Base-by-base conservation (phyloP, 2,329 filamentous ascomycete species). In the Penicillium concentricum region DNA sequence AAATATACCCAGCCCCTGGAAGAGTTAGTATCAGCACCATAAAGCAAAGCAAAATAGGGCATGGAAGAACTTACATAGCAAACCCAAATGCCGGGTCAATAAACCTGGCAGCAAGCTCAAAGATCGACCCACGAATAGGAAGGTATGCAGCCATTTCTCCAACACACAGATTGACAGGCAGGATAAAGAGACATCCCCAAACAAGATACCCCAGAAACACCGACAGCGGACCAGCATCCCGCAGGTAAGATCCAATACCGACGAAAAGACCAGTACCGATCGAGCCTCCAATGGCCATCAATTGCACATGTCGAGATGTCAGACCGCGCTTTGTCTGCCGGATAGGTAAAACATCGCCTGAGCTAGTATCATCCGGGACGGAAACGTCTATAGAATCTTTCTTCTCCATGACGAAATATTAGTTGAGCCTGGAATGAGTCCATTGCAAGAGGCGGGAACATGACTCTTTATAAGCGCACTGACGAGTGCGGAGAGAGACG, bases 101-200 rank as follows among this genome's bases (percentile, higher is more conserved):
- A 64, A 81, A 76, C 66, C 80, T 72, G 63, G 79, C 69, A 56
- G 80, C 72, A 73, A 81, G 64, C 63, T 79, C 68, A 10, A 79
- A 76, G 48, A 80, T 79, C 0, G 72, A 76, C 32, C 80, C 79
- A 26, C 75, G 78, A 20, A 82, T 73, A 61, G 74, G 54, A 63
- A 74, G 54, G 69, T 71, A 60, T 62, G 67, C 63, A 37, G 59
- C 62, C 67, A 70, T 69, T 37, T 70, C 67, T 0, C 67, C 68
- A 18, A 70, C 65, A 24, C 64, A 67, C 24, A 72, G 59, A 59
- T 73, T 71, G 28, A 66, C 63, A 2, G 70, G 70, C 58, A 69
- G 64, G 47, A 73, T 67, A 43, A 72, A 72, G 16, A 72, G 20
- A n/a, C 69, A 51, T 2, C 69, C 69, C 58, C 68, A 75, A 43